phyloP scores from a whole-genome alignment of 2,329 filamentous ascomycete genomes.

The Penicillium sp. region DNA sequence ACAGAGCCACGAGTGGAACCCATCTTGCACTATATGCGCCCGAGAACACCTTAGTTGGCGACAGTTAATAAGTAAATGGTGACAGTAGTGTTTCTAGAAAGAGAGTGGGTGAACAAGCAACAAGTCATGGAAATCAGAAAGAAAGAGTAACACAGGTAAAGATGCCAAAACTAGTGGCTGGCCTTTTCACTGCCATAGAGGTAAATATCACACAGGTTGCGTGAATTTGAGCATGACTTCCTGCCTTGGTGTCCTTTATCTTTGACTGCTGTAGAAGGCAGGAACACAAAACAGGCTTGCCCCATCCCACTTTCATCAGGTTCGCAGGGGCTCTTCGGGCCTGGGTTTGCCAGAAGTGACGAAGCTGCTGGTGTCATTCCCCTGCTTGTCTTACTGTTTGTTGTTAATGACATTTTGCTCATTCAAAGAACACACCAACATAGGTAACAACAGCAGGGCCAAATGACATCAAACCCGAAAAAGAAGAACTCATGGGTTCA shows the following conservation, averaged over 20 bases:
- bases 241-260: not conserved
- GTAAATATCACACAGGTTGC: not conserved
- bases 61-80: not conserved
- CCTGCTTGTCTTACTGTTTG: not conserved
- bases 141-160: not conserved
- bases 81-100: not conserved
- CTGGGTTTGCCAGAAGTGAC: not conserved
- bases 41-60: not conserved
- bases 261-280: not conserved
- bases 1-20: constrained; percentile 18
- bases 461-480: not conserved
- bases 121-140: not conserved
- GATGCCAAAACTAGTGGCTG: not conserved
- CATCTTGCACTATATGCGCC: constrained; percentile 8
- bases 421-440: not conserved
- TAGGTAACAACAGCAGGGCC: too few relatives aligned
- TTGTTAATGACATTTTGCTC: not conserved
- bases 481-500: not conserved
- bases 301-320: not conserved
- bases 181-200: not conserved
- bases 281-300: not conserved
- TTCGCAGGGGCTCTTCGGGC: not conserved
- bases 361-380: not conserved
- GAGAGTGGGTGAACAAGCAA: not conserved
- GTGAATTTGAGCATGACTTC: not conserved